Evolutionary conservation across 495 filamentous ascomycete species (phyloP).

Genomic region (Podospora anserina): DNA sequence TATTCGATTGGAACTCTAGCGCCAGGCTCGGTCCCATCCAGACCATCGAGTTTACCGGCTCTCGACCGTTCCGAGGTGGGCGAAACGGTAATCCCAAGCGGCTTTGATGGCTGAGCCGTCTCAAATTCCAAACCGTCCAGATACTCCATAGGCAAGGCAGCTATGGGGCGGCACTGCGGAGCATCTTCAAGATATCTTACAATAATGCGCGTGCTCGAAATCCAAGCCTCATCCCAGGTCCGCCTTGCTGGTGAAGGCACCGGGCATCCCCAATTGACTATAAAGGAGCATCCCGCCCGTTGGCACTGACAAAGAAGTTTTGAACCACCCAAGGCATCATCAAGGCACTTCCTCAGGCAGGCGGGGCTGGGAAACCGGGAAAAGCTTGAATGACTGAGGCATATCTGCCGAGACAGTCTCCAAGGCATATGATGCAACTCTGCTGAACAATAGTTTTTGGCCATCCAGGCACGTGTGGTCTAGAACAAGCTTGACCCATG

Average conservation of each 20-base stretch:
- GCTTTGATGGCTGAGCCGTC: constrained; percentile 8
- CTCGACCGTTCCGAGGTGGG: not conserved
- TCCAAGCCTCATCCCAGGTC: constrained; percentile 1
- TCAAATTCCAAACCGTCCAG: not conserved
- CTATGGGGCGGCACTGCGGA: not conserved
- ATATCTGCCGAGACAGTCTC: not conserved
- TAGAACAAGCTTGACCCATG: not conserved
- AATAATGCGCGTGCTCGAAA: not conserved
- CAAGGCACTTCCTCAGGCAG: not conserved
- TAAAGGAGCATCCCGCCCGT: not conserved
- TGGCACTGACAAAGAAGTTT: not conserved
- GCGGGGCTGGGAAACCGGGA: not conserved
- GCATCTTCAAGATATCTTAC: not conserved
- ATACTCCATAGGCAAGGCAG: constrained; percentile 1
- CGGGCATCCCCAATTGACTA: not conserved
- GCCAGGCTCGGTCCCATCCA: not conserved
- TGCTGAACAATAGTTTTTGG: not conserved
- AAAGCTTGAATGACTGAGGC: not conserved
- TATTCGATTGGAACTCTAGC: not conserved
- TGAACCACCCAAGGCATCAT: not conserved
- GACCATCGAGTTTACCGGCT: not conserved
- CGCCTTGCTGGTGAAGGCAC: constrained; percentile 5
- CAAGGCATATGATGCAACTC: constrained; percentile 6
- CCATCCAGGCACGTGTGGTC: constrained; percentile 1
- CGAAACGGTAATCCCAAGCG: constrained; percentile 9